Evolutionary conservation across 2,329 filamentous ascomycete genomes (phyloP), one percentile per base, ranked within the genome.

Genomic region (Xylaria sp.): DNA sequence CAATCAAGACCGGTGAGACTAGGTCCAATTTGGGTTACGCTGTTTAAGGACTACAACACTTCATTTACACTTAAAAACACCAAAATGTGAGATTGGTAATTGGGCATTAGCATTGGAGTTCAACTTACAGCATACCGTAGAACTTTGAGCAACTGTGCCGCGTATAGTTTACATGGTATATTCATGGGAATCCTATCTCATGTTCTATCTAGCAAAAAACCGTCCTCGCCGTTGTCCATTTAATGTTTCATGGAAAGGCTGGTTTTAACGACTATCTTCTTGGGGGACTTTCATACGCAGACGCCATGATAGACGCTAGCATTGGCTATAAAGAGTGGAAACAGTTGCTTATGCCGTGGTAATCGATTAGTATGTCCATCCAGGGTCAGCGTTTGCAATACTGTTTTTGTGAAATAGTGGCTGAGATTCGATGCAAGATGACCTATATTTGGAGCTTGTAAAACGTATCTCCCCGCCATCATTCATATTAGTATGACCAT

Each of bases 1-100:
- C 36, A 33, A 10, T 3, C 46, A 6, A 28, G 46, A 23, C n/a
- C 20, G 10, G 7, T 49, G 23, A 13, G 13, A 31, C 49, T 33
- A 53, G 15, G 49, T 53, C 28, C 49, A 15, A 53, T 53, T 53
- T n/a, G 49, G 49, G 31, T 28, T 51, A 53, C 49, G 6, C 49
- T 1, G 20, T 49, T 49, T 11, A 15, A 33, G 28, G 49, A 33
- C 49, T 31, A 53, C 49, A 53, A 53, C 15, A 28, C 49, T 33
- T 53, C 28, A 33, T 53, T 53, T 53, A 31, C 49, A 20, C 20
- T 7, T 38, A 15, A 11, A 40, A 2, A 44, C 42, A 53, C 49
- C 49, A 53, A 53, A 31, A 33, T 49, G 9, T 53, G 10, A 31
- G 26, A 51, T 53, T 31, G 15, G 44, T 26, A 51, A 11, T n/a